phyloP scores from a whole-genome alignment of 2,329 filamentous ascomycete species.

The Cercospora sesami region DNA sequence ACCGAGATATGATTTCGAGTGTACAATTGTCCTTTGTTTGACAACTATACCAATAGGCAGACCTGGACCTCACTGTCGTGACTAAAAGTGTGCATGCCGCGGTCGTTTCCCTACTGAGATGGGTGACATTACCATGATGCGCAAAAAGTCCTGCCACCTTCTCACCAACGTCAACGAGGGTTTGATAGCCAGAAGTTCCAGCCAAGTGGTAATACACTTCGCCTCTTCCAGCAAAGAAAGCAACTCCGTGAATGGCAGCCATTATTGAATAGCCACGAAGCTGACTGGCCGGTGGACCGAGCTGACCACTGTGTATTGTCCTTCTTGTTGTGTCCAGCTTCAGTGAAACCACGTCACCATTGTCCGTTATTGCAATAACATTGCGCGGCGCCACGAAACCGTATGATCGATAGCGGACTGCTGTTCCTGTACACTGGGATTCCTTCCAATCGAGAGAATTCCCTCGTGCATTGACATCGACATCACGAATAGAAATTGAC shows the following conservation, averaged over 20 bases:
- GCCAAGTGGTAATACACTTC: conserved; percentile 43
- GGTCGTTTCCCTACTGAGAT: conserved; percentile 1
- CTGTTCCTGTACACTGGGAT: neutral
- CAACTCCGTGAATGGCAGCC: conserved; percentile 42
- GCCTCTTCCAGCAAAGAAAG: conserved; percentile 52
- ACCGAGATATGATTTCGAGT: no score
- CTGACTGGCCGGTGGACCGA: conserved; percentile 29
- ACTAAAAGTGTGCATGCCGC: conserved; percentile 36
- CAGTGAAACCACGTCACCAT: conserved; percentile 3
- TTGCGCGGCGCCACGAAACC: conserved; percentile 4
- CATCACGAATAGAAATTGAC: conserved; percentile 45
- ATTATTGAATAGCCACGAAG: conserved; percentile 53
- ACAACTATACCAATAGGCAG: conserved; percentile 1
- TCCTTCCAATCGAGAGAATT: neutral
- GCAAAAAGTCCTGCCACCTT: conserved; percentile 48
- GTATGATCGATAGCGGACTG: conserved; percentile 10
- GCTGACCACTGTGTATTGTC: neutral
- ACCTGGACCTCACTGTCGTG: conserved; percentile 39
- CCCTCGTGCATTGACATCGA: neutral
- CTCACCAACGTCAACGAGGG: conserved; percentile 21
- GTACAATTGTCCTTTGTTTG: neutral
- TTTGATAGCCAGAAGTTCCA: neutral
- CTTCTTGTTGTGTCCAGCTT: neutral
- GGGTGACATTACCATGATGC: neutral
- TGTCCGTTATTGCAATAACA: conserved; percentile 13